These are phyloP conservation scores for Hymenoscyphus salicellus DNA, from an alignment of 2,329 filamentous ascomycete genomes.

Conservation along the genomic window DNA sequence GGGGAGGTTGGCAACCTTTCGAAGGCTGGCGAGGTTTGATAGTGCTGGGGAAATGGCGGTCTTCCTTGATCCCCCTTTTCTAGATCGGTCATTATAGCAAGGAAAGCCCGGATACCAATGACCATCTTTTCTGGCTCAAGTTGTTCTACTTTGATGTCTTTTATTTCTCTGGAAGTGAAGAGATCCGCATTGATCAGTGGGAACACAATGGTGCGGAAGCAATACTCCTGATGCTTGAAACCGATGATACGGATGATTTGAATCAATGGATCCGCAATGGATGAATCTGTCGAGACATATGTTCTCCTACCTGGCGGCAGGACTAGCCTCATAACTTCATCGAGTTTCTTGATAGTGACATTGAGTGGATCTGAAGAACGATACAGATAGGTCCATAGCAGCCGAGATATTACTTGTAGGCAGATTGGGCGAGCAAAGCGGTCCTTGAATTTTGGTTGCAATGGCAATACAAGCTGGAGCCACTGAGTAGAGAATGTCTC, in stretches of 20 bases:
- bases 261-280: conserved; percentile 85
- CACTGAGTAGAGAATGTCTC: conserved; percentile 84
- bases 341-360: conserved; percentile 71
- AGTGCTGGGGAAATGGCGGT: conserved; percentile 81
- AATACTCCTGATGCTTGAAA: conserved; percentile 89
- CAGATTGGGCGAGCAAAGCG: conserved; percentile 73
- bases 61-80: conserved; percentile 75
- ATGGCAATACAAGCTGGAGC: conserved; percentile 73
- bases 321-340: conserved; percentile 83
- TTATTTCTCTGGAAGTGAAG: conserved; percentile 65
- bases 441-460: conserved; percentile 83
- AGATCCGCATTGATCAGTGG: conserved; percentile 89
- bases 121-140: conserved; percentile 95
- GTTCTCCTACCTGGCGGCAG: conserved; percentile 77
- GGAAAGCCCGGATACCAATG: conserved; percentile 91
- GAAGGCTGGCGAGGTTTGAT: conserved; percentile 40
- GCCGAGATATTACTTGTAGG: conserved; percentile 81
- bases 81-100: conserved; percentile 88
- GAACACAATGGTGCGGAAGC: conserved; percentile 90
- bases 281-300: conserved; percentile 75
- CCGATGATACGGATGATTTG: conserved; percentile 94
- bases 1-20: conserved; percentile 52
- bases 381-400: conserved; percentile 94
- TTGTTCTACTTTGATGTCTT: conserved; percentile 70
- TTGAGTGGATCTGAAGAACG: conserved; percentile 66